Conservation (phyloP, 202 grass and related monocot species). For the Zoysia matrella region DNA sequence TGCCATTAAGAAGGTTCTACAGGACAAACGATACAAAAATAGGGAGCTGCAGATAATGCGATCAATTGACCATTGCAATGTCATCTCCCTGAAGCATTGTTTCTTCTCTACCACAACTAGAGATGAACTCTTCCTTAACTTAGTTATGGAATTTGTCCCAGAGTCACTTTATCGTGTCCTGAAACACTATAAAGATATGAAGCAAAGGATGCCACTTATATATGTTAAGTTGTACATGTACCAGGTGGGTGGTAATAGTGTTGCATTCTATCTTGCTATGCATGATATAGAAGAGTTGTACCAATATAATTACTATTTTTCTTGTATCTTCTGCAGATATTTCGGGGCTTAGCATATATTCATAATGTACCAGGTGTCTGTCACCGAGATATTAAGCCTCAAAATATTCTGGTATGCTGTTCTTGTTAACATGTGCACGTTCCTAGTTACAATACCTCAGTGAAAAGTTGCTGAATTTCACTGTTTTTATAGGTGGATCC, state of each 20-base stretch:
- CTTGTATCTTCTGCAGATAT: constrained; percentile 57
- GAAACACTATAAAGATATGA: too few relatives aligned
- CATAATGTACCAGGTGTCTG: constrained; percentile 71
- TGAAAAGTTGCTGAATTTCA: not conserved
- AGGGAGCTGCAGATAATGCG: too few relatives aligned
- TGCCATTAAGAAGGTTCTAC: constrained; percentile 56
- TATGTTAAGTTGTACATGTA: constrained; percentile 32
- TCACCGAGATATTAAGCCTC: constrained; percentile 82
- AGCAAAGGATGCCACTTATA: too few relatives aligned
- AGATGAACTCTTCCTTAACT: too few relatives aligned
- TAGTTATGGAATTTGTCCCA: too few relatives aligned
- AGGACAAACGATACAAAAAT: too few relatives aligned
- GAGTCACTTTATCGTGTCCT: too few relatives aligned
- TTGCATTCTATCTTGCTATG: constrained; percentile 4
- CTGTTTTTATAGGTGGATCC: constrained; percentile 64
- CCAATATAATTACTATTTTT: constrained; percentile 18
- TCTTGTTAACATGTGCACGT: not conserved
- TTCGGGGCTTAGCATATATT: constrained; percentile 74
- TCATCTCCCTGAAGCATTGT: too few relatives aligned
- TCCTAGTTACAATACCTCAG: not conserved
- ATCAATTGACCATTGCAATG: too few relatives aligned
- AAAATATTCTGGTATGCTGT: constrained; percentile 77
- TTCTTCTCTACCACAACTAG: too few relatives aligned
- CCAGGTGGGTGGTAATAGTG: constrained; percentile 53
- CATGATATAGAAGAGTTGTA: not conserved